phyloP scores from a whole-genome alignment of 768 basidiomycete species.

The Saitozyma podzolica region DNA sequence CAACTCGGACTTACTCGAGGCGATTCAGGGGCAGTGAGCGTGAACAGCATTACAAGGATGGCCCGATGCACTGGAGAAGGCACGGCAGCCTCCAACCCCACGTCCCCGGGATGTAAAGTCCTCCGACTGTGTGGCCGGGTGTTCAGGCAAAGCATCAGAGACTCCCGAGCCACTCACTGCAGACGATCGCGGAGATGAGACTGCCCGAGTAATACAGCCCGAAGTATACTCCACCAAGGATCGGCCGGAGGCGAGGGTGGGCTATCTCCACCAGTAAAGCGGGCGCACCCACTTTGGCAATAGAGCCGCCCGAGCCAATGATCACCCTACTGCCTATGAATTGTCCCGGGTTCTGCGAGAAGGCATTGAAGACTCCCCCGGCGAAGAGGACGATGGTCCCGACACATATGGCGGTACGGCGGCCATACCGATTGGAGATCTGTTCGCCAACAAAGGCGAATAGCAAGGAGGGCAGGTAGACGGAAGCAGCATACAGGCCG shows the following conservation, averaged over 20 bases:
- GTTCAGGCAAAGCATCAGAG: background rate
- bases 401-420: slow-evolving; percentile 6
- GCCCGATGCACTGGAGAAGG: slow-evolving; percentile 25
- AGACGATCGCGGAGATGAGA: slow-evolving; percentile 4
- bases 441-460: slow-evolving; percentile 1
- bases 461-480: slow-evolving; percentile 9
- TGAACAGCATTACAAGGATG: slow-evolving; percentile 56
- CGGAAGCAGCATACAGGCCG: slow-evolving; percentile 24
- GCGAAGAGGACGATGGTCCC: slow-evolving; percentile 9
- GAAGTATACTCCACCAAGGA: slow-evolving; percentile 20
- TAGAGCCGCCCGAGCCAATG: slow-evolving; percentile 21
- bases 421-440: slow-evolving; percentile 12
- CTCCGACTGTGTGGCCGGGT: background rate
- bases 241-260: slow-evolving; percentile 30
- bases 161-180: background rate
- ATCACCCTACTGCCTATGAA: slow-evolving; percentile 9
- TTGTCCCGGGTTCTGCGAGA: slow-evolving; percentile 4
- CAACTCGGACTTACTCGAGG: slow-evolving; percentile 10
- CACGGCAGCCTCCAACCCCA: slow-evolving; percentile 62
- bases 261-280: slow-evolving; percentile 31
- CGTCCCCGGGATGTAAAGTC: slow-evolving; percentile 24
- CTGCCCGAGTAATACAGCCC: slow-evolving; percentile 5
- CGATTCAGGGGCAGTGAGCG: slow-evolving; percentile 66
- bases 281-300: slow-evolving; percentile 25
- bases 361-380: slow-evolving; percentile 8